Evolutionary conservation across 1,284 basidiomycete genomes (phyloP), one percentile per base, ranked within the genome.

Genomic region (Ceratobasidium sp.): DNA sequence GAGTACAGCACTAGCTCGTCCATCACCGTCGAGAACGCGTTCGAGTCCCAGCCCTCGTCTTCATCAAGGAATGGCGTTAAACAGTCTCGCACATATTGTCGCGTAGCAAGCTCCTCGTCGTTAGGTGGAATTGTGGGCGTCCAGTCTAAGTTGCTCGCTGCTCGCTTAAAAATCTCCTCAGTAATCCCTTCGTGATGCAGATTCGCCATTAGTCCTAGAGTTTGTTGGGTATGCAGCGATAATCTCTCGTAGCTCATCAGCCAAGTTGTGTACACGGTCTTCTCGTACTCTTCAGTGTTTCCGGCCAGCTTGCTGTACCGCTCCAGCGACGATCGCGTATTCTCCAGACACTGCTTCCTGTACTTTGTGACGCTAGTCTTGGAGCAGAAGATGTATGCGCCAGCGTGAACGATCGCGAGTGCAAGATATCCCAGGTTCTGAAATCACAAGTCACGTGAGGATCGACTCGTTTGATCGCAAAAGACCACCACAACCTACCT

Each of bases 361-460:
- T 67, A 67, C 23, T 67, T 26, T 3, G 20, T 9, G 9, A 67
- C 50, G 6, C 9, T 67, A 67, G 2, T 20, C 44, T 48, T 3
- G 4, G 44, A 48, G 65, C 42, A 50, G 3, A 2, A n/a, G 23
- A 67, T 67, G 26, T 67, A 67, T 67, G 42, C 46, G 44, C 65
- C 65, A 17, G 65, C 42, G 42, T 67, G 65, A 17, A 67, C 65
- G 50, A 67, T 33, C 26, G 65, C 65, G 5, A 67, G 46, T n/a
- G 65, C 44, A 2, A 67, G 46, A 50, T 52, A 67, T 5, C 65
- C 65, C 3, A 67, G 42, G 23, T 50, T n/a, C 46, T 67, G n/a
- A 23, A 23, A 40, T 17, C 20, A 28, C 23, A 28, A 26, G 33
- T 46, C 44, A 13, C 13, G 44, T 46, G 7, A 46, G 44, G 44